Base-by-base conservation (phyloP, 2,329 filamentous ascomycete genomes). In the Elsinoe australis region DNA sequence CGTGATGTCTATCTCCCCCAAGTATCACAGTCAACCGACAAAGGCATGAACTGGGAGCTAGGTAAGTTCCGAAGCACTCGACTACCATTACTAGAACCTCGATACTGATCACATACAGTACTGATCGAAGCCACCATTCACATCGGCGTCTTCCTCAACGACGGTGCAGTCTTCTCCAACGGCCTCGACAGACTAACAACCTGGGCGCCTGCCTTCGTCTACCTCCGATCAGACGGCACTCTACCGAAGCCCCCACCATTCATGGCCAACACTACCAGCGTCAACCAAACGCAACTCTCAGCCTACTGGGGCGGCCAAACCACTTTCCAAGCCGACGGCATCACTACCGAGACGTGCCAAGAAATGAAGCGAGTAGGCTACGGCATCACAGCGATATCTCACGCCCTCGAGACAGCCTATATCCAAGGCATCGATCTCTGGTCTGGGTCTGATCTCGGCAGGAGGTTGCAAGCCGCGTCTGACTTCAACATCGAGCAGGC, bases 321-420 rank as follows among this genome's bases (percentile, higher is more conserved):
- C 19, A 39, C 35, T 6, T 39, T 41, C 21, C 36, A 4, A 3
- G 21, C 36, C 19, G 21, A 41, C 21, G 36, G 36, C 19, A 41
- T 41, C 36, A 41, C 36, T 2, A 41, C 36, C 19, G 36, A 28
- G 22, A 41, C 36, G 10, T 41, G 36, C 36, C 36, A 41, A 28
- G 36, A 41, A 21, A 26, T 41, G 10, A 6, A 61, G 29, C 26
- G 26, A n/a, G 41, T 45, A 18, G 41, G 26, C n/a, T 45, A 45
- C 29, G 41, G 41, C 29, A 31, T 45, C 26, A 45, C 26, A 14
- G 26, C 29, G 24, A 45, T 45, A 24, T 45, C 41, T 5, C 41
- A 45, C 41, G 36, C 36, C 10, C 36, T 41, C 17, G 36, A 41
- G 36, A 41, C 36, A 9, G 36, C 36, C 8, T 41, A 41, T 22